These are phyloP conservation scores for Annulohypoxylon maeteangense DNA, from an alignment of 495 filamentous ascomycete species.

Conservation along the genomic window DNA sequence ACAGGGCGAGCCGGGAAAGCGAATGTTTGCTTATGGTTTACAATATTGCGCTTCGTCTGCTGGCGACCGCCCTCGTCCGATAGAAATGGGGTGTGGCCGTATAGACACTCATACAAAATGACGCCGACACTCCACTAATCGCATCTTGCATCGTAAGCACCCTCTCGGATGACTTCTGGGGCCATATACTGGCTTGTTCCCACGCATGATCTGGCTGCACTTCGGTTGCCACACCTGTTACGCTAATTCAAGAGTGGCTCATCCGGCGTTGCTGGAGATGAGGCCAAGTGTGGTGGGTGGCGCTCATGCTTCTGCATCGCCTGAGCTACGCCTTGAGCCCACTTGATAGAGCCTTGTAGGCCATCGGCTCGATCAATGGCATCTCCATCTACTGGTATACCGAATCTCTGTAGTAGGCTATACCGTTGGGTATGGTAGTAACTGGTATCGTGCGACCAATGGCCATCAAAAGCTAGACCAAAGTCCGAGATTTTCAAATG, in stretches of 20 bases:
- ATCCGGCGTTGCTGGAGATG: slow-evolving; percentile 38
- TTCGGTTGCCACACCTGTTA: slow-evolving; percentile 76
- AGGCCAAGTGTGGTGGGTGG: slow-evolving; percentile 29
- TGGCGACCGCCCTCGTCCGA: slow-evolving; percentile 75
- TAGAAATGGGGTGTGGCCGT: slow-evolving; percentile 89
- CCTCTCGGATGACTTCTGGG: slow-evolving; percentile 86
- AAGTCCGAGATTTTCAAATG: slow-evolving; percentile 97
- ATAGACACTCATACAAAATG: slow-evolving; percentile 93
- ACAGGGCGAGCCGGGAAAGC: slow-evolving; percentile 71
- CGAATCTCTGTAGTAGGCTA: slow-evolving; percentile 76
- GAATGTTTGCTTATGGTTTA: slow-evolving; percentile 63
- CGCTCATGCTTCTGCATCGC: slow-evolving; percentile 63
- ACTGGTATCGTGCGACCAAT: slow-evolving; percentile 88
- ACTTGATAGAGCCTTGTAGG: slow-evolving; percentile 59
- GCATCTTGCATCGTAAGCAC: slow-evolving; percentile 88
- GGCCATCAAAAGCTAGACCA: slow-evolving; percentile 91
- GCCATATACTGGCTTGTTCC: slow-evolving; percentile 99
- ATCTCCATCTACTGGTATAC: slow-evolving; percentile 80
- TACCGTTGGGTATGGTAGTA: slow-evolving; percentile 88
- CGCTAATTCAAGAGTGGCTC: slow-evolving; percentile 79
- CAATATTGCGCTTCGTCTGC: slow-evolving; percentile 81
- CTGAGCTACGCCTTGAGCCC: slow-evolving; percentile 58
- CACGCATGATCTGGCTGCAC: slow-evolving; percentile 84
- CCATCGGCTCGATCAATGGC: slow-evolving; percentile 71
- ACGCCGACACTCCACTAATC: slow-evolving; percentile 97